These are phyloP conservation scores for Creolimax fragrantissima DNA, from an alignment of 78 protist genomes.

Conservation along the genomic window DNA sequence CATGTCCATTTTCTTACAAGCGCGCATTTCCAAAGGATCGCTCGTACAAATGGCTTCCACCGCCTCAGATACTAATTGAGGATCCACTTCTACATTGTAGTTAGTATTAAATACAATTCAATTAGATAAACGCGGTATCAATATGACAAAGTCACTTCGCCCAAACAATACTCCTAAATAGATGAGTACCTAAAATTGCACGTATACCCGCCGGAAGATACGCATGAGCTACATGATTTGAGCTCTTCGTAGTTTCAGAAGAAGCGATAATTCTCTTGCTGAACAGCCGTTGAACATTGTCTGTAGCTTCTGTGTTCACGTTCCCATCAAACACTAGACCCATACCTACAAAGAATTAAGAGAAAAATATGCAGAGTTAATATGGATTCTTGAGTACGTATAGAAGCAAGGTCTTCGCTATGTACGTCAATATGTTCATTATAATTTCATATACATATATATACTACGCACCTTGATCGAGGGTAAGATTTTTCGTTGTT, in stretches of 20 bases:
- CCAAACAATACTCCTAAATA: background rate
- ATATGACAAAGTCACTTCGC: too few relatives aligned
- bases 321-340: background rate
- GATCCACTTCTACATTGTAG: background rate
- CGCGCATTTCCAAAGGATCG: background rate
- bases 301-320: background rate
- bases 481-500: background rate
- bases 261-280: background rate
- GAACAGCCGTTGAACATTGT: background rate
- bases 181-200: background rate
- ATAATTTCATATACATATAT: background rate
- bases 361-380: too few relatives aligned
- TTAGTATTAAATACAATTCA: background rate
- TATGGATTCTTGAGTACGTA: too few relatives aligned
- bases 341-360: too few relatives aligned
- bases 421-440: background rate
- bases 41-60: background rate
- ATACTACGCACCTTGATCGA: background rate
- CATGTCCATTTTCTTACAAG: background rate
- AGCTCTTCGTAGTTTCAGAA: background rate
- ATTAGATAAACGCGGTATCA: too few relatives aligned
- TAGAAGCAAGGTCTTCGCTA: too few relatives aligned
- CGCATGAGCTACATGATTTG: background rate
- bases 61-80: background rate
- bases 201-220: background rate